Conservation (phyloP, 768 basidiomycete genomes). For the Sutorius australiensis region DNA sequence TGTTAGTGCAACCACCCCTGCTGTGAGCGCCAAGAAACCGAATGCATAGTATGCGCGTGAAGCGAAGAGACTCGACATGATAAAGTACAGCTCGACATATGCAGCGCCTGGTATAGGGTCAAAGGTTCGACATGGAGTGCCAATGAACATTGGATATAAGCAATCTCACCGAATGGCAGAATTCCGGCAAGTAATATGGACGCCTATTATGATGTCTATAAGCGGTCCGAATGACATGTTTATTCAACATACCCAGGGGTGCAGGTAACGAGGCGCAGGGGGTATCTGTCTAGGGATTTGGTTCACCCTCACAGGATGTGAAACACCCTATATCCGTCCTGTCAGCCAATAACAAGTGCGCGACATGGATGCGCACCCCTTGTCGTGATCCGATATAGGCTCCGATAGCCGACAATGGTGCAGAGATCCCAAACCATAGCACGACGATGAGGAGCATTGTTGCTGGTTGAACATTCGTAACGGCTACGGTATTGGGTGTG, state of each 20-base stretch:
- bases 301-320: slow-evolving; percentile 86
- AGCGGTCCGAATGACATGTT: background rate
- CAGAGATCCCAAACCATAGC: slow-evolving; percentile 93
- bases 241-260: slow-evolving; percentile 59
- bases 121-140: slow-evolving; percentile 1
- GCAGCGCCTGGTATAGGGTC: slow-evolving; percentile 64
- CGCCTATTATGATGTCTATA: slow-evolving; percentile 38
- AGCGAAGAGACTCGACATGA: slow-evolving; percentile 87
- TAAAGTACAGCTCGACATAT: slow-evolving; percentile 92
- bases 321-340: slow-evolving; percentile 47
- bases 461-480: slow-evolving; percentile 37
- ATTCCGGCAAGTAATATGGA: slow-evolving; percentile 84
- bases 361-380: slow-evolving; percentile 52
- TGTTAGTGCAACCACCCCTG: slow-evolving; percentile 76
- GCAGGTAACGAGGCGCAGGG: slow-evolving; percentile 77
- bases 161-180: slow-evolving; percentile 73
- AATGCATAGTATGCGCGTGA: slow-evolving; percentile 94
- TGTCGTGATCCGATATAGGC: slow-evolving; percentile 84
- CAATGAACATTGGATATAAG: background rate
- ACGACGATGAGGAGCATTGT: slow-evolving; percentile 82
- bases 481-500: background rate
- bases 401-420: slow-evolving; percentile 82
- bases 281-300: slow-evolving; percentile 97
- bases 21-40: slow-evolving; percentile 88
- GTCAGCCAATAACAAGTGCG: slow-evolving; percentile 1